A percentile compares a stretch with the other conserved stretches of the same genome.
Conservation (phyloP, 2,329 filamentous ascomycete genomes). For the Trichoderma semiorbis region DNA sequence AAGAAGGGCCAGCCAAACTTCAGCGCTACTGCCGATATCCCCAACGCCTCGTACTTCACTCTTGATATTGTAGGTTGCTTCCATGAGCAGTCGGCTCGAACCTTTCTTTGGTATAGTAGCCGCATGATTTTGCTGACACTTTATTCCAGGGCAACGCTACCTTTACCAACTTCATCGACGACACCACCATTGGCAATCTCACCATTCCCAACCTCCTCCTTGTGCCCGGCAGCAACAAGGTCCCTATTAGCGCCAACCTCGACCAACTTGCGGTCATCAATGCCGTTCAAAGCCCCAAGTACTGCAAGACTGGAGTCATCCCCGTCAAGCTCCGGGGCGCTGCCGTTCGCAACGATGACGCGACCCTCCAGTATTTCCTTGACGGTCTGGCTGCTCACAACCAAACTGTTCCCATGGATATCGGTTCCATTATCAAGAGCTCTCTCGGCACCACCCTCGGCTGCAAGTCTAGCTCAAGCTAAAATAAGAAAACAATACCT, state of each 20-base stretch:
- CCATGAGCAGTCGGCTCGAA: not conserved
- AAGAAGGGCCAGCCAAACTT: conserved; percentile 56
- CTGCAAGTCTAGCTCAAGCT: conserved; percentile 2
- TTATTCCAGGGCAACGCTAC: conserved; percentile 57
- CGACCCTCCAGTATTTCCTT: conserved; percentile 54
- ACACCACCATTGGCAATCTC: conserved; percentile 50
- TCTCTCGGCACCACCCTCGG: conserved; percentile 22
- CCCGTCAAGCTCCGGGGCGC: conserved; percentile 54
- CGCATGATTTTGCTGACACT: not conserved
- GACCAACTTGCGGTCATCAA: conserved; percentile 47
- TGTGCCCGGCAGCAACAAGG: conserved; percentile 55
- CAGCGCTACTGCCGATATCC: conserved; percentile 55
- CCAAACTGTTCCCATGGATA: conserved; percentile 51
- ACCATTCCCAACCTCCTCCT: conserved; percentile 58
- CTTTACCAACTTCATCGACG: conserved; percentile 56
- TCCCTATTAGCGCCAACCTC: conserved; percentile 53
- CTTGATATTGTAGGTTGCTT: conserved; percentile 55
- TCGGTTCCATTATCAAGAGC: conserved; percentile 42
- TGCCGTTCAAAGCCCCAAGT: conserved; percentile 34
- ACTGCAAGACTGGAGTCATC: conserved; percentile 53
- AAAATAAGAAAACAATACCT: not conserved
- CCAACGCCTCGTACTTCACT: conserved; percentile 62
- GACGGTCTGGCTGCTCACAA: conserved; percentile 51
- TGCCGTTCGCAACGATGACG: conserved; percentile 48
- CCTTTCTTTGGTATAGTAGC: not conserved